Evolutionary conservation across 306 rosid genomes (phyloP).

Genomic region (Purshia tridentata): DNA sequence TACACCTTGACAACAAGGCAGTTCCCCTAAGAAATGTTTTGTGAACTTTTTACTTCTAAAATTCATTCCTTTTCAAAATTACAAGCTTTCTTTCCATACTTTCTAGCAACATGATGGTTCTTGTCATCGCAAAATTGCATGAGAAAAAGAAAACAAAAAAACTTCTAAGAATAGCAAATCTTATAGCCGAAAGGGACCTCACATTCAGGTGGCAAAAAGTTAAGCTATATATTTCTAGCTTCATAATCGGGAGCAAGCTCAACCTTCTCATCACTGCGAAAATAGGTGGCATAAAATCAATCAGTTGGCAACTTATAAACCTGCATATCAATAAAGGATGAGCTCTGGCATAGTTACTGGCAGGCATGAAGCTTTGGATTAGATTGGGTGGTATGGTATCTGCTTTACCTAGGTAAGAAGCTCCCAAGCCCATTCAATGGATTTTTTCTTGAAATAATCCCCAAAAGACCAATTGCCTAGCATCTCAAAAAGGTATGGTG

Average conservation of each 20-base stretch:
- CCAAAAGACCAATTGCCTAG: constrained; percentile 98
- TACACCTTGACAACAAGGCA: too few species aligned
- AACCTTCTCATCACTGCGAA: constrained; percentile 80
- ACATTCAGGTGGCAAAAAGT: constrained; percentile 69
- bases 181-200: constrained; percentile 94
- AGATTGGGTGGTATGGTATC: too few species aligned
- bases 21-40: too few species aligned
- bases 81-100: too few species aligned
- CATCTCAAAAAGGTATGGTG: constrained; percentile 99
- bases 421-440: constrained; percentile 92
- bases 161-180: too few species aligned
- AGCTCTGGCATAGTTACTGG: neutral
- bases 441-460: constrained; percentile 84
- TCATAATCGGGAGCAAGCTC: constrained; percentile 87
- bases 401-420: constrained; percentile 76
- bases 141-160: constrained; percentile 5
- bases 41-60: too few species aligned
- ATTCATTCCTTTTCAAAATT: too few species aligned
- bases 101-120: neutral
- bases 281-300: constrained; percentile 84
- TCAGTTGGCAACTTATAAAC: constrained; percentile 76
- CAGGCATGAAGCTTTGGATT: neutral
- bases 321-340: constrained; percentile 42
- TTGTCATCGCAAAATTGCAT: too few species aligned
- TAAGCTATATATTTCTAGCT: constrained; percentile 84